Base-by-base conservation (phyloP, 805 yeast species). In the Priceomyces fermenticarens region DNA sequence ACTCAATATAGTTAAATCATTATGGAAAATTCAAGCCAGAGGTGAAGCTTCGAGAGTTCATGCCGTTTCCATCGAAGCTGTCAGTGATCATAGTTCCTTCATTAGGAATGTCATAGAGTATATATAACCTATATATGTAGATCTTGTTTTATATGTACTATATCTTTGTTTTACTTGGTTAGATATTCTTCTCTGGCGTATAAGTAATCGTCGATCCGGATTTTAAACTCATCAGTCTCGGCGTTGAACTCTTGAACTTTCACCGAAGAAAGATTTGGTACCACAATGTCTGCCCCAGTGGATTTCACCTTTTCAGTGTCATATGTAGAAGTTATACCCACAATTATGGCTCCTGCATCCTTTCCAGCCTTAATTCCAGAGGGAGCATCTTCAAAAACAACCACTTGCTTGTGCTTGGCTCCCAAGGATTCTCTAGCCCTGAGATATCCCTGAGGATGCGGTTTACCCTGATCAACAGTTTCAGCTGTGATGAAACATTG, bases 1-100 rank as follows among this genome's bases (percentile, higher is more conserved):
- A 40, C 59, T 77, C 34, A 64, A 63, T 38, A 32, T 78, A 5
- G 44, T 60, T 10, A 64, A 61, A 43, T 68, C 78, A 2, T 66
- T 71, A 42, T 77, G 79, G 79, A 57, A 63, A 15, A 37, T 65
- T 27, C 38, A 53, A 14, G 47, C 54, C 46, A 47, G 60, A 13
- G 63, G 60, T 1, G 45, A 51, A 16, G 43, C 43, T 17, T 41
- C 52, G 1, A 46, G 62, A 27, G 44, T 66, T 14, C 65, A 63
- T 17, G 62, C 58, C 2, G 62, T 66, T 1, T 40, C 55, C 3
- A 36, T 66, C 10, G 62, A 60, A 36, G 72, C 65, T 3, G 43
- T 51, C 3, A 56, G 66, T 10, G 65, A 62, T 39, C 51, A 51
- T 30, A 17, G 20, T 9, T 32, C 41, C 10, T 46, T 44, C 35